Evolutionary conservation across 106 monocot genomes (phyloP).

Genomic region (Ottelia alismoides): DNA sequence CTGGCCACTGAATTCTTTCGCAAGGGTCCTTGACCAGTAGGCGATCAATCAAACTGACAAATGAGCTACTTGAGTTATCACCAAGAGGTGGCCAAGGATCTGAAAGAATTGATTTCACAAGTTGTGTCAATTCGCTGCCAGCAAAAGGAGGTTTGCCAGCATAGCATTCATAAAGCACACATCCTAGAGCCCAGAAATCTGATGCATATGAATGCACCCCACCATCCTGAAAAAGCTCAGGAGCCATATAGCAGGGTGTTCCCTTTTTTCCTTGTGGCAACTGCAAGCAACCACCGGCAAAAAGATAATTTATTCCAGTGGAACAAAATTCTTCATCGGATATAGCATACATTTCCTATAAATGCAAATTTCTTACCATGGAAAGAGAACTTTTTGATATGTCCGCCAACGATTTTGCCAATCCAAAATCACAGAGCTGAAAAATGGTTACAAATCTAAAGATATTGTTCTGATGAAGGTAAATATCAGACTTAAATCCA

Average conservation of each 20-base stretch:
- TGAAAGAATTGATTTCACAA: slow-evolving; percentile 78
- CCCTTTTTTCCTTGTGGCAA: slow-evolving; percentile 64
- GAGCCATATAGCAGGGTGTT: slow-evolving; percentile 99
- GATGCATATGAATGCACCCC: slow-evolving; percentile 96
- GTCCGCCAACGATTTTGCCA: slow-evolving; percentile 52
- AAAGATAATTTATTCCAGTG: too few relatives aligned
- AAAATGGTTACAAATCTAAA: too few relatives aligned
- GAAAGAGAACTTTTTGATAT: slow-evolving; percentile 52
- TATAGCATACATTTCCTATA: too few relatives aligned
- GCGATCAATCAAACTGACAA: slow-evolving; percentile 54
- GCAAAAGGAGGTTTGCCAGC: slow-evolving; percentile 72
- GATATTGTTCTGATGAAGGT: too few relatives aligned
- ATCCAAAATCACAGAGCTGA: slow-evolving; percentile 98
- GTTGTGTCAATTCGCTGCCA: slow-evolving; percentile 73
- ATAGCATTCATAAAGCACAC: slow-evolving; percentile 94
- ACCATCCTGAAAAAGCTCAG: slow-evolving; percentile 94
- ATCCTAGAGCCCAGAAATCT: slow-evolving; percentile 98
- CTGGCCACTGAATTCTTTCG: slow-evolving; percentile 83
- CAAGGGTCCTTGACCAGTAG: slow-evolving; percentile 79
- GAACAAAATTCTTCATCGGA: too few relatives aligned
- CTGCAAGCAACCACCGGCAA: too few relatives aligned
- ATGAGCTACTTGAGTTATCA: slow-evolving; percentile 50
- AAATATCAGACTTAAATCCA: not conserved
- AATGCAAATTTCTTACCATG: too few relatives aligned
- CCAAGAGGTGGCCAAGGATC: slow-evolving; percentile 74